These are phyloP conservation scores for Buddleja alternifolia DNA, from an alignment of 257 asterid genomes.

Conservation along the genomic window DNA sequence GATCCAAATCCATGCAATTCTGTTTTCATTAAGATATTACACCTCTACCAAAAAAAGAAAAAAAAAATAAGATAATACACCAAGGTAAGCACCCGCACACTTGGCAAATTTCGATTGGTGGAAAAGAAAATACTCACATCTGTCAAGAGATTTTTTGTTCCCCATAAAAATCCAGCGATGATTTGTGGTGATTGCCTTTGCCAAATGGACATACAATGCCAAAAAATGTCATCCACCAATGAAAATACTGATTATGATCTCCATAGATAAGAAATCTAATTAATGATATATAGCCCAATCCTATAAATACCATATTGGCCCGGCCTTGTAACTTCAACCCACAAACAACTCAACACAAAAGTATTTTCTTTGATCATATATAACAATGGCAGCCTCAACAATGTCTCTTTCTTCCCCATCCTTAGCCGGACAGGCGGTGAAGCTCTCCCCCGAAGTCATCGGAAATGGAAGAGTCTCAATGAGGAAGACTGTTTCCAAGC, in stretches of 20 bases:
- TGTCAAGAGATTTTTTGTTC: too few relatives aligned
- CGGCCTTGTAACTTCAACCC: too few relatives aligned
- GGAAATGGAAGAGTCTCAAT: constrained; percentile 50
- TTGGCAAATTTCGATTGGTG: too few relatives aligned
- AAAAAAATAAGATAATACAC: too few relatives aligned
- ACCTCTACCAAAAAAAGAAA: too few relatives aligned
- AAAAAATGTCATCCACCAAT: constrained; percentile 23
- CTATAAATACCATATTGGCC: too few relatives aligned
- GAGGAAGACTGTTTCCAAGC: constrained; percentile 44
- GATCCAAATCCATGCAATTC: too few relatives aligned
- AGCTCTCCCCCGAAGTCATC: constrained; percentile 39
- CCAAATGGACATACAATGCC: background rate
- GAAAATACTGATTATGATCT: constrained; percentile 22
- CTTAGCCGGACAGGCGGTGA: constrained; percentile 50
- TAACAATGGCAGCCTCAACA: constrained; percentile 51
- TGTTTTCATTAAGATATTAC: too few relatives aligned
- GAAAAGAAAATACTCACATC: too few relatives aligned
- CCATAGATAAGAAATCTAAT: constrained; percentile 13
- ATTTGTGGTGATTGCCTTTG: too few relatives aligned
- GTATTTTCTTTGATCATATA: background rate
- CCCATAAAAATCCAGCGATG: too few relatives aligned
- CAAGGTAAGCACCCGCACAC: too few relatives aligned
- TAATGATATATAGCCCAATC: constrained; percentile 2
- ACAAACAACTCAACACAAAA: background rate
- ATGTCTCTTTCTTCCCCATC: constrained; percentile 66